phyloP scores from a whole-genome alignment of 164 flowering plant genomes.

The Macadamia integrifolia region DNA sequence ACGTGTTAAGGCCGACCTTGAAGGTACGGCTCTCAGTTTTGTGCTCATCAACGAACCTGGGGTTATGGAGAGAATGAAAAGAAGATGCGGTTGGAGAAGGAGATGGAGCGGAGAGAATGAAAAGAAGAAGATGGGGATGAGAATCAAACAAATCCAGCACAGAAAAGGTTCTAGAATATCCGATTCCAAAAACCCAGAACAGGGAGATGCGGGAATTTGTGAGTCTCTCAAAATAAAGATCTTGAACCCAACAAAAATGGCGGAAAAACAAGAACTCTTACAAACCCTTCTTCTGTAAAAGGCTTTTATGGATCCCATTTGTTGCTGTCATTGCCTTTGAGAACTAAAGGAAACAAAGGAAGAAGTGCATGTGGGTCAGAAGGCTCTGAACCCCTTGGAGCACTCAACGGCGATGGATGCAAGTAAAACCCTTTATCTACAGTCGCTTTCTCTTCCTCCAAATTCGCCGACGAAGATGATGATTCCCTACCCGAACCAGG shows the following conservation, averaged over 20 bases:
- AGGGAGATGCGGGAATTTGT: neutral
- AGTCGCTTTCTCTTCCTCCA: conserved; percentile 41
- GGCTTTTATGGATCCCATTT: conserved; percentile 5
- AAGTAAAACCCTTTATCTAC: conserved; percentile 44
- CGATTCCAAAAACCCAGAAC: neutral
- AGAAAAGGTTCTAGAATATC: too few species aligned
- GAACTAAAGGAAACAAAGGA: conserved; percentile 43
- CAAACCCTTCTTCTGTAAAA: neutral
- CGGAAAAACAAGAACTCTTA: neutral
- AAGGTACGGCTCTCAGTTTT: too few species aligned
- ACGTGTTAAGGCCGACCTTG: too few species aligned
- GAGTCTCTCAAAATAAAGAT: too few species aligned
- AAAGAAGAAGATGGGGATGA: too few species aligned
- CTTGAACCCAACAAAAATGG: neutral
- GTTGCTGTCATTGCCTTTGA: conserved; percentile 16
- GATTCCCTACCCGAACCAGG: conserved; percentile 23
- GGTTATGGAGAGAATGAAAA: too few species aligned
- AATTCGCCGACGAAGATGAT: conserved; percentile 23
- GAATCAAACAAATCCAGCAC: too few species aligned
- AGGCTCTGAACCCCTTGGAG: conserved; percentile 28
- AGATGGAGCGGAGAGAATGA: too few species aligned
- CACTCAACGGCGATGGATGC: conserved; percentile 44
- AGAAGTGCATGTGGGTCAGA: conserved; percentile 39
- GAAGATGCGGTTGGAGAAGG: too few species aligned
- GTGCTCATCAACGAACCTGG: too few species aligned